Base-by-base conservation (phyloP, 352 stramenopile genomes). In the Hyaloperonospora brassicae region DNA sequence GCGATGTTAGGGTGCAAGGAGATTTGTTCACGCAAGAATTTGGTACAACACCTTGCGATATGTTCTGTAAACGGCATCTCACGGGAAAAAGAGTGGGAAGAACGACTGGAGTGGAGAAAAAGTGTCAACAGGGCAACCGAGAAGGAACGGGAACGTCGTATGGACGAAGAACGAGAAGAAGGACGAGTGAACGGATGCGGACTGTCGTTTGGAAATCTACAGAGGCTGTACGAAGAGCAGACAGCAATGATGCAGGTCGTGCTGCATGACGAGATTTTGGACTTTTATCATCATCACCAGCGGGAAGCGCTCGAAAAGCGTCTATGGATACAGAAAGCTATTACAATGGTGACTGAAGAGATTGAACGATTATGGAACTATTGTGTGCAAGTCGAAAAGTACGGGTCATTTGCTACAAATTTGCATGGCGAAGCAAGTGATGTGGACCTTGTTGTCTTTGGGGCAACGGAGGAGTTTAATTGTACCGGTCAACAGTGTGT, bases 361-460 rank as follows among this genome's bases (percentile, higher is more conserved):
- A 74, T 93, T 9, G 48, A 69, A 10, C 40, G 62, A 1, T 8
- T 84, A 8, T 89, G 79, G 72, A 80, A 78, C 46, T 14, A 69
- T 0, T 47, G 67, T 7, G 58, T 61, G 1, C 66, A 70, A 40
- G 77, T 93, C 0, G 73, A 90, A 64, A 61, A 62, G 6, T 93
- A 91, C 46, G 84, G 84, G 2, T 90, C 79, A 1, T 91, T 87
- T 58, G 73, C 69, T 1, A 91, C 80, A 0, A 65, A 70, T n/a
- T 55, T 93, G 13, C 76, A 91, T 31, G 64, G 74, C 0, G 66
- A 68, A 17, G 61, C 71, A 17, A 91, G 80, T 38, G 84, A 93
- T 23, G 80, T 93, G 5, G 84, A 93, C 47, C 51, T 93, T 2
- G 81, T 93, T 1, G 79, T 93, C 10, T 89, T 87, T 68, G 73